Conservation (phyloP, 371 early-diverging fungal genomes). For the Mucor mucedo region DNA sequence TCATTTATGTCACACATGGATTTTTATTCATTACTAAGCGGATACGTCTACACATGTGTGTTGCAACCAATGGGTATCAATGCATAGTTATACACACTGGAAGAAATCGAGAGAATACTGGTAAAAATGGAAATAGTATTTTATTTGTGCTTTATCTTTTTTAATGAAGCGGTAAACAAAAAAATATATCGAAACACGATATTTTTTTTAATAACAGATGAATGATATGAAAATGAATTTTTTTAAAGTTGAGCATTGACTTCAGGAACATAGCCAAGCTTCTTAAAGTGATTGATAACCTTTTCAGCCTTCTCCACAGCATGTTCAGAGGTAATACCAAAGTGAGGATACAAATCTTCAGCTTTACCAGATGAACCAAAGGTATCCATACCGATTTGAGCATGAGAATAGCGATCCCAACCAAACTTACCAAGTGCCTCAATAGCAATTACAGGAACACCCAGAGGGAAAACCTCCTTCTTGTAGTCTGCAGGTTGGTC, state of each 20-base stretch:
- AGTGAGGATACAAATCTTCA: conserved; percentile 33
- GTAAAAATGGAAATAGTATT: too few relatives aligned
- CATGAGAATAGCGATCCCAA: conserved; percentile 95
- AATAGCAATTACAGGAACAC: conserved; percentile 84
- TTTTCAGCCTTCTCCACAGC: conserved; percentile 33
- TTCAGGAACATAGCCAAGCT: conserved; percentile 43
- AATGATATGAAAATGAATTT: not conserved
- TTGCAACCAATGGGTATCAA: too few relatives aligned
- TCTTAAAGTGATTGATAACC: conserved; percentile 30
- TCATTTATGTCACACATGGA: too few relatives aligned
- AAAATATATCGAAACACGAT: not conserved
- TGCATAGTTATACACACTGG: too few relatives aligned
- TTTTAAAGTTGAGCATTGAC: conserved; percentile 34
- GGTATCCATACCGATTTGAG: conserved; percentile 88
- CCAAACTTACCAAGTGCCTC: conserved; percentile 95
- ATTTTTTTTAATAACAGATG: not conserved
- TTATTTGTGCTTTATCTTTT: too few relatives aligned
- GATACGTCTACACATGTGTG: too few relatives aligned
- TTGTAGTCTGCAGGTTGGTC: conserved; percentile 89
- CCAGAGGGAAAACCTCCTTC: conserved; percentile 78
- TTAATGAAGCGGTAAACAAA: too few relatives aligned
- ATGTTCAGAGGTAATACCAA: conserved; percentile 33
- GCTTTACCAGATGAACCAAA: conserved; percentile 86
- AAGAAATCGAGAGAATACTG: too few relatives aligned
- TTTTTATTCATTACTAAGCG: too few relatives aligned